These are phyloP conservation scores for Hymenoscyphus fraxineus DNA, from an alignment of 2,329 filamentous ascomycete species.

Conservation along the genomic window DNA sequence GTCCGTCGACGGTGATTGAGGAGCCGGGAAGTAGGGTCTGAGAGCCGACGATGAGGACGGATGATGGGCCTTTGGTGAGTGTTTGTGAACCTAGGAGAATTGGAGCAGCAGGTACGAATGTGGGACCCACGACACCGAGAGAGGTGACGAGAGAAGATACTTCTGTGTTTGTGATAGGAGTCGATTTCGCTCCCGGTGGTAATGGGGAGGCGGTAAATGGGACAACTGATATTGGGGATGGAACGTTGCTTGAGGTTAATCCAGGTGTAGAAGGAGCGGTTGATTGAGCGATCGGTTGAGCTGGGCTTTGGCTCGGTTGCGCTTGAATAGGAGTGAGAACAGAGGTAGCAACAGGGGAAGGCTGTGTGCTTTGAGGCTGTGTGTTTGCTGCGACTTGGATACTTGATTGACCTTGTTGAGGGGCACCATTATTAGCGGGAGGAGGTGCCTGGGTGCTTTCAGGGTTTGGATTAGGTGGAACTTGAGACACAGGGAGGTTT, in stretches of 20 bases:
- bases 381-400: not conserved
- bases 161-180: not conserved
- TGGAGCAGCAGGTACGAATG: constrained; percentile 15
- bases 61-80: constrained; percentile 19
- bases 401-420: not conserved
- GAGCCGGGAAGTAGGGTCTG: constrained; percentile 27
- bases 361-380: not conserved
- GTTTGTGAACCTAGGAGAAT: constrained; percentile 24
- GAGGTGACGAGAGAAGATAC: not conserved
- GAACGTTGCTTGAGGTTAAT: not conserved
- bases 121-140: constrained; percentile 7
- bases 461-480: not conserved
- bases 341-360: not conserved
- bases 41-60: constrained; percentile 24
- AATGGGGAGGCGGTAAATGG: not conserved
- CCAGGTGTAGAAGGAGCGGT: not conserved
- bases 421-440: not conserved
- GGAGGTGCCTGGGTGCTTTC: not conserved
- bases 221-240: constrained; percentile 1
- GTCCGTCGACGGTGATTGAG: constrained; percentile 24
- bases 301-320: not conserved
- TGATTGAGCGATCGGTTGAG: not conserved
- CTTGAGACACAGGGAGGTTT: not conserved
- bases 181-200: not conserved
- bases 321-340: not conserved